Percentiles rank a stretch among this genome's conserved stretches.
Evolutionary conservation across 2,329 filamentous ascomycete genomes (phyloP).

Genomic region (Cladophialophora immunda): DNA sequence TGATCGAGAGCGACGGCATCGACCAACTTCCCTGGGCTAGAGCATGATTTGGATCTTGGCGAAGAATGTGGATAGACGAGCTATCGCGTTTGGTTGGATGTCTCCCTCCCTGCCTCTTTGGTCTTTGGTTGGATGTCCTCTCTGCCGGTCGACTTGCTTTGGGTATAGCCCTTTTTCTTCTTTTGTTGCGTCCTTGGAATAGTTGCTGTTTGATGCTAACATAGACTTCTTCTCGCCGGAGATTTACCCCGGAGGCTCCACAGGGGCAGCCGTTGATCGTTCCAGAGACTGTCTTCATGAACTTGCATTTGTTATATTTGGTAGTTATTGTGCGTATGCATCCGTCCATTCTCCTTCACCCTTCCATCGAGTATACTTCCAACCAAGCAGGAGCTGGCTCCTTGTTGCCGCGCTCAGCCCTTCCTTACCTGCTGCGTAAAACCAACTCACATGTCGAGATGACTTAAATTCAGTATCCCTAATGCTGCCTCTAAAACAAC

Average conservation of each 20-base stretch:
- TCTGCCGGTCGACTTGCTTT: neutral
- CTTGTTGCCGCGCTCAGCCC: neutral
- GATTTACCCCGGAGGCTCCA: too few relatives aligned
- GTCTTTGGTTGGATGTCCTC: neutral
- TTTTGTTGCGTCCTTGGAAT: neutral
- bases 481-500: neutral
- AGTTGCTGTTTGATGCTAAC: neutral
- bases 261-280: too few relatives aligned
- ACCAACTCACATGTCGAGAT: too few relatives aligned
- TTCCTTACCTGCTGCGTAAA: too few relatives aligned
- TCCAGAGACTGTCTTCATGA: too few relatives aligned
- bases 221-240: neutral
- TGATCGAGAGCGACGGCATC: neutral
- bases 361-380: neutral
- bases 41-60: neutral
- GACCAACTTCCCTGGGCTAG: neutral
- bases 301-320: neutral
- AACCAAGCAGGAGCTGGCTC: neutral
- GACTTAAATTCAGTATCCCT: too few relatives aligned
- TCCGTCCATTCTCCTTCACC: neutral
- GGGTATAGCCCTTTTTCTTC: neutral
- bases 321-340: neutral
- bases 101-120: neutral
- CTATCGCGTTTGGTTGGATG: neutral
- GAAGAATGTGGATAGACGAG: neutral